phyloP scores from a whole-genome alignment of 257 asterid species.

The Plantago ovata region DNA sequence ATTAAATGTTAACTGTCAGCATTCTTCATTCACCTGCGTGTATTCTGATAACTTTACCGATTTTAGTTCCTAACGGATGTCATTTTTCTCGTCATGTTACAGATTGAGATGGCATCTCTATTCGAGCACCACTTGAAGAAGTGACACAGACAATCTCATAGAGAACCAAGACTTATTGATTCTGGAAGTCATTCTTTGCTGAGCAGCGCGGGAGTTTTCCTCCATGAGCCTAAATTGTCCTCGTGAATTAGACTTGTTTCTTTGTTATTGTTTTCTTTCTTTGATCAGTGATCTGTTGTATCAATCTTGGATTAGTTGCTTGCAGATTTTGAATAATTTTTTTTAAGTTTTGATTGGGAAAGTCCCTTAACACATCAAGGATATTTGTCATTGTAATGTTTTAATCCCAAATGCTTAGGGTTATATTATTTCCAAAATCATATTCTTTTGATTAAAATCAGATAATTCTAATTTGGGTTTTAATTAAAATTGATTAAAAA shows the following conservation, averaged over 20 bases:
- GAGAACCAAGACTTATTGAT: background rate
- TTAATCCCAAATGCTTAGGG: no score
- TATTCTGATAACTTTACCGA: background rate
- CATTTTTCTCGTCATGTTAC: conserved; percentile 23
- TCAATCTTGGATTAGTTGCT: background rate
- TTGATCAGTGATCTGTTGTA: background rate
- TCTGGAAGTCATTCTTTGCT: background rate
- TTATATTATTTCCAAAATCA: no score
- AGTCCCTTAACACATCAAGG: background rate
- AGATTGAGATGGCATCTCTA: conserved; percentile 95
- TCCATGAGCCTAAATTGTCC: background rate
- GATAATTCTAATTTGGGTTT: no score
- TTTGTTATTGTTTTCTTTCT: no score
- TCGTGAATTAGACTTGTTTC: no score
- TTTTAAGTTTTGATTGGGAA: background rate
- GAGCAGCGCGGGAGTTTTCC: conserved; percentile 6
- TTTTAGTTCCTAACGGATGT: background rate
- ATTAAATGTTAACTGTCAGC: background rate
- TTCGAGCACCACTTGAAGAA: conserved; percentile 77
- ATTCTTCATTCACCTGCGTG: background rate
- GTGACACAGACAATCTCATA: conserved; percentile 6
- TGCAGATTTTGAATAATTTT: background rate
- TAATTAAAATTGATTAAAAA: no score
- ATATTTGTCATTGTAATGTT: no score
- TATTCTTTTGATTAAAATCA: no score